These are phyloP conservation scores for Exutisphaerella laricina DNA, from an alignment of 2,329 filamentous ascomycete species.

Conservation along the genomic window DNA sequence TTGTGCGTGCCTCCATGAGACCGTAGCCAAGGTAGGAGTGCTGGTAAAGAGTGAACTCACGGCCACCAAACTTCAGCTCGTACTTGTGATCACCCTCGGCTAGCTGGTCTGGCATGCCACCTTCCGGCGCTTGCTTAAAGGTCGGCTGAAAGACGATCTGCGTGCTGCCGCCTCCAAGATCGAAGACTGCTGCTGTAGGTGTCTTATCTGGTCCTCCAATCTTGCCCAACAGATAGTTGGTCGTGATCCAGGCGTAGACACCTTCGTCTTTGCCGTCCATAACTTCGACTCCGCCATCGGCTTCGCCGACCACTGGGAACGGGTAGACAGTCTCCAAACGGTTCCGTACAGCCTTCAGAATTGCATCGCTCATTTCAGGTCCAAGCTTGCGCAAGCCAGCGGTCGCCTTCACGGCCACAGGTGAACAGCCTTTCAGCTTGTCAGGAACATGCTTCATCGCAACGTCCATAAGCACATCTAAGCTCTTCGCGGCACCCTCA, in stretches of 20 bases:
- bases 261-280: constrained; percentile 98
- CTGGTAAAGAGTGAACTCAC: constrained; percentile 89
- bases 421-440: constrained; percentile 83
- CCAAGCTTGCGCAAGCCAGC: constrained; percentile 88
- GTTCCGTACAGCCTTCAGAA: constrained; percentile 75
- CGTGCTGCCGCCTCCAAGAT: constrained; percentile 90
- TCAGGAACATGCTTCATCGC: constrained; percentile 82
- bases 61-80: constrained; percentile 79
- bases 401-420: constrained; percentile 95
- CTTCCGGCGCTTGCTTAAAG: constrained; percentile 65
- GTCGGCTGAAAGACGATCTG: constrained; percentile 98
- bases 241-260: constrained; percentile 98
- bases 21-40: constrained; percentile 97
- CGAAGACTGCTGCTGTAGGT: constrained; percentile 89
- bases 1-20: constrained; percentile 86
- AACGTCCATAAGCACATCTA: constrained; percentile 81
- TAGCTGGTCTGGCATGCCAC: constrained; percentile 80
- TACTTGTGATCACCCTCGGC: constrained; percentile 95
- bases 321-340: constrained; percentile 86
- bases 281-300: constrained; percentile 83
- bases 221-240: constrained; percentile 96
- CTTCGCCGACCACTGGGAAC: constrained; percentile 84
- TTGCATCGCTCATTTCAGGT: constrained; percentile 70
- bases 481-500: constrained; percentile 78
- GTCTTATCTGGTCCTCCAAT: constrained; percentile 88